These are phyloP conservation scores for Juglanconis juglandina DNA, from an alignment of 2,329 filamentous ascomycete genomes.

Conservation along the genomic window DNA sequence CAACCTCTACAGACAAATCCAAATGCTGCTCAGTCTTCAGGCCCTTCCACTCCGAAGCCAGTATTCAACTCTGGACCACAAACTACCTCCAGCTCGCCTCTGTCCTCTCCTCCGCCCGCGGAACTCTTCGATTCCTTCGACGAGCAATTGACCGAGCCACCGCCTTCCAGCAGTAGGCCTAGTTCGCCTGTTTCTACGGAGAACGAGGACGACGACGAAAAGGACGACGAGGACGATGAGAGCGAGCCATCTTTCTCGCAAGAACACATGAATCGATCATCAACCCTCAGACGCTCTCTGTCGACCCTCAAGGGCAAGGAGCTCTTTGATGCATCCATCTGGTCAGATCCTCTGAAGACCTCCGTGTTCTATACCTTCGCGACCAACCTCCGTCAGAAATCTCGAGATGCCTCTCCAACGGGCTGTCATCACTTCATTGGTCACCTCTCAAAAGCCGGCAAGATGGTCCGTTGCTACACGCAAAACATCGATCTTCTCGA, in stretches of 20 bases:
- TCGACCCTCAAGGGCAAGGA: constrained; percentile 68
- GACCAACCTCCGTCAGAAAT: constrained; percentile 62
- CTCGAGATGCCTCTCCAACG: constrained; percentile 61
- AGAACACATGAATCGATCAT: constrained; percentile 26
- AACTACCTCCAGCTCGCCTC: constrained; percentile 41
- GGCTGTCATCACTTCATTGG: constrained; percentile 67
- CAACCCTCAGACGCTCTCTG: constrained; percentile 31
- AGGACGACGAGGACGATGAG: constrained; percentile 3
- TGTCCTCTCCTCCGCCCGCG: constrained; percentile 52
- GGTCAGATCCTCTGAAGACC: constrained; percentile 64
- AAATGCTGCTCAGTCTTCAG: constrained; percentile 21
- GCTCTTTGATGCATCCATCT: constrained; percentile 68
- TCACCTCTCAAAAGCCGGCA: constrained; percentile 62
- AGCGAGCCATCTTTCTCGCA: constrained; percentile 26
- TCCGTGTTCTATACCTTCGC: constrained; percentile 72
- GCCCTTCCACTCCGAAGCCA: constrained; percentile 23
- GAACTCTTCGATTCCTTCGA: constrained; percentile 50
- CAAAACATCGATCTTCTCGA: constrained; percentile 75
- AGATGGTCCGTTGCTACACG: constrained; percentile 69
- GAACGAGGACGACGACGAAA: neutral
- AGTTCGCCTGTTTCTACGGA: constrained; percentile 45
- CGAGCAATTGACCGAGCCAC: constrained; percentile 27
- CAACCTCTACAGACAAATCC: constrained; percentile 1
- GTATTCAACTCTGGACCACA: constrained; percentile 19
- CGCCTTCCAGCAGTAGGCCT: constrained; percentile 37